Evolutionary conservation across 1,139 yeast genomes (phyloP), one percentile per base, ranked within the genome.

Genomic region (Yamadazyma oceani): DNA sequence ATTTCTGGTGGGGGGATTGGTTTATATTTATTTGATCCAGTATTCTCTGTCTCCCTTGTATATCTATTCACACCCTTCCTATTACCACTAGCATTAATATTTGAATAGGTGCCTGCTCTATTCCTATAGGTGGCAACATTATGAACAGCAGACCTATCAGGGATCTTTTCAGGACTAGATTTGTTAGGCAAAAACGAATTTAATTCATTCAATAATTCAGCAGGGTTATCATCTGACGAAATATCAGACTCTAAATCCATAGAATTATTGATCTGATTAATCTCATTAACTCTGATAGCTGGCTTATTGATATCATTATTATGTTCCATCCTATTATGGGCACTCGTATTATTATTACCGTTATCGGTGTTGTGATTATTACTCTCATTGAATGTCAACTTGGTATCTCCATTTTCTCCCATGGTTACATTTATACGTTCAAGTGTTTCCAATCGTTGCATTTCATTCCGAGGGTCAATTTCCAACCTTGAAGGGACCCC

Each of bases 151-250:
- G 3, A 21, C 15, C 17, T 29, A 36, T 19, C 25, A 4, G 32
- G n/a, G 8, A 12, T 19, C 16, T 17, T 17, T 11, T 14, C 10
- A 11, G 32, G 32, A 19, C 32, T 29, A 5, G 32, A 29, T 17
- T n/a, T 29, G 19, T 17, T 19, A 3, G 44, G 43, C 12, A 46
- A 35, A 34, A 50, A 51, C 1, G 59, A 50, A 34, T 57, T 58
- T 21, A 58, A 41, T 35, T 58, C 61, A 32, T 57, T 45, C 25
- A 58, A 39, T 12, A 58, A 47, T 26, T 53, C 55, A 10, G 39
- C 53, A 17, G 54, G 54, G 25, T 36, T 36, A 6, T 44, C 49
- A 32, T 50, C 53, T 5, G 50, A 44, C 10, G 50, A 44, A n/a
- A 46, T 42, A 11, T 43, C 50, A 22, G 49, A 39, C 17, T 40